Evolutionary conservation across 225 moss, liverwort and hornwort species (phyloP).

Genomic region (Pseudoscleropodium purum): DNA sequence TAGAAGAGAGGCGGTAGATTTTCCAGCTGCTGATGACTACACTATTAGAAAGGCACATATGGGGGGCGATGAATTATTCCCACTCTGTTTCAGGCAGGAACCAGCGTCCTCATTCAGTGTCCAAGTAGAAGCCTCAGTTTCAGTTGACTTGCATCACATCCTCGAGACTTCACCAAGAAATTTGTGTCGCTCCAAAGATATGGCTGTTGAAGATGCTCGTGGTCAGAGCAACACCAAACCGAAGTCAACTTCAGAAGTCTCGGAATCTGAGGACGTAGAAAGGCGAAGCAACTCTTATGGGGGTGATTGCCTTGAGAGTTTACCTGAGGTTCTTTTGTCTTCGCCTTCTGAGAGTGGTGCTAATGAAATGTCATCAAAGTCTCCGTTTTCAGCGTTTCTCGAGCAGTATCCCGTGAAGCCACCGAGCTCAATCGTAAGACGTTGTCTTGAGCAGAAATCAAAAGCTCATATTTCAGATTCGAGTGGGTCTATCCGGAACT

Average conservation of each 20-base stretch:
- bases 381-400: constrained; percentile 46
- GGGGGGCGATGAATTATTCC: neutral
- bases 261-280: neutral
- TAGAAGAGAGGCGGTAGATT: neutral
- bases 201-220: neutral
- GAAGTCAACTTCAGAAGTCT: neutral
- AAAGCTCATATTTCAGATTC: neutral
- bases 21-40: constrained; percentile 2
- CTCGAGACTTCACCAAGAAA: constrained; percentile 8
- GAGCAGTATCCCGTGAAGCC: constrained; percentile 32
- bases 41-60: constrained; percentile 1
- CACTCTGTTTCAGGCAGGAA: neutral
- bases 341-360: neutral
- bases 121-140: constrained; percentile 4
- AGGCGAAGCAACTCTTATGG: neutral
- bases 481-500: neutral
- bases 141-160: neutral
- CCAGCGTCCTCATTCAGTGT: neutral
- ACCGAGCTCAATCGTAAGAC: constrained; percentile 42
- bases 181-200: neutral
- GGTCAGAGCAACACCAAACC: neutral
- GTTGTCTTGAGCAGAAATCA: constrained; percentile 36
- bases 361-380: constrained; percentile 2
- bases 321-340: constrained; percentile 7
- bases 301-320: neutral